phyloP scores from a whole-genome alignment of 2,329 filamentous ascomycete genomes.

The Talaromyces sp. region DNA sequence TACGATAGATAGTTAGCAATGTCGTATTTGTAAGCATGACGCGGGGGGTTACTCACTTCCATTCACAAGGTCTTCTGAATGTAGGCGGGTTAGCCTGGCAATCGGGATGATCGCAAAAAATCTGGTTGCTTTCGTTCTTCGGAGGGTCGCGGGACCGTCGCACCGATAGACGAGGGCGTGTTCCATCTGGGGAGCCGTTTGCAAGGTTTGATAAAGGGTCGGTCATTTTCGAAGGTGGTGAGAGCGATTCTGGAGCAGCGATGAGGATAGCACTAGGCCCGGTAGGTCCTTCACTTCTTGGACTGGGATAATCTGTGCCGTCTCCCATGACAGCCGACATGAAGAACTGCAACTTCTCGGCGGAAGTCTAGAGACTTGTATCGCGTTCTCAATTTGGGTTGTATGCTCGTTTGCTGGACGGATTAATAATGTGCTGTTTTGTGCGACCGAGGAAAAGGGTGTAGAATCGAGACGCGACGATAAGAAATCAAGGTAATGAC shows the following conservation, averaged over 20 bases:
- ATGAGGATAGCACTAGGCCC: constrained; percentile 37
- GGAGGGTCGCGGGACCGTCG: constrained; percentile 53
- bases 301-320: constrained; percentile 45
- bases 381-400: background rate
- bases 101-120: constrained; percentile 68
- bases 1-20: background rate
- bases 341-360: constrained; percentile 14
- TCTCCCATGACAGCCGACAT: constrained; percentile 38
- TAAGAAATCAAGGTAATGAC: background rate
- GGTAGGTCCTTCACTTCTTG: constrained; percentile 43
- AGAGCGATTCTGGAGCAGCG: constrained; percentile 35
- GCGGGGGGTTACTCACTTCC: constrained; percentile 66
- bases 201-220: constrained; percentile 26
- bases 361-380: constrained; percentile 1
- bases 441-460: background rate
- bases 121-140: constrained; percentile 70
- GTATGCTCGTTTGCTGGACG: background rate
- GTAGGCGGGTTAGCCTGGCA: constrained; percentile 64
- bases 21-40: background rate
- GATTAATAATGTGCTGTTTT: constrained; percentile 4
- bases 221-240: constrained; percentile 37
- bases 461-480: constrained; percentile 5
- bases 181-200: constrained; percentile 27
- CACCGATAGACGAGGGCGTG: constrained; percentile 43
- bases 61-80: constrained; percentile 86